Evolutionary conservation across 2,329 filamentous ascomycete genomes (phyloP).

Genomic region (Botrytis cinerea): DNA sequence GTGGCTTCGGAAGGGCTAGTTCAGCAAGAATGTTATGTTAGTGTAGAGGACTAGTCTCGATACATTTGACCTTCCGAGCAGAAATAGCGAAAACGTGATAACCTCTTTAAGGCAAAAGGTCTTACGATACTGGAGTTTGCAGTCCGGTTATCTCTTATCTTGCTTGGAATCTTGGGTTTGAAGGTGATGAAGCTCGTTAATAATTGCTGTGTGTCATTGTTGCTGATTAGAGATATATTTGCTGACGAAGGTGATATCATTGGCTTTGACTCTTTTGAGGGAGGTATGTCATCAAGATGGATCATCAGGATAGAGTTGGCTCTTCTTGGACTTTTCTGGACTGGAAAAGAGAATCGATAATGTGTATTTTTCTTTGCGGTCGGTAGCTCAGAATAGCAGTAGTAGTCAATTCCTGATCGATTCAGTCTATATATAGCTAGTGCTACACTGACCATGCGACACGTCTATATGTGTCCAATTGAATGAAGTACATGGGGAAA

Average conservation of each 20-base stretch:
- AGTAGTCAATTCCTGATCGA: too few species aligned
- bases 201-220: not conserved
- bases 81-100: not conserved
- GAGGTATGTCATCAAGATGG: too few species aligned
- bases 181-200: not conserved
- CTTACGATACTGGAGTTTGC: not conserved
- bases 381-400: too few species aligned
- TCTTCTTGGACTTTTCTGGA: not conserved
- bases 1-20: not conserved
- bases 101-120: not conserved
- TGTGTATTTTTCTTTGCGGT: not conserved
- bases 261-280: too few species aligned
- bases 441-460: too few species aligned
- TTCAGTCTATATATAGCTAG: too few species aligned
- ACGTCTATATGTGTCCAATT: too few species aligned
- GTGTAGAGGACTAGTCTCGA: not conserved
- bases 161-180: not conserved
- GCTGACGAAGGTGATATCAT: not conserved
- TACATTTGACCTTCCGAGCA: not conserved
- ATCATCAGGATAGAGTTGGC: not conserved
- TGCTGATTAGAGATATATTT: not conserved
- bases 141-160: not conserved
- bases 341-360: not conserved
- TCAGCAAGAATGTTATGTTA: not conserved
- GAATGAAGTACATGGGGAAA: too few species aligned